Evolutionary conservation across 306 rosid species (phyloP).

Genomic region (Cucumis sativus): DNA sequence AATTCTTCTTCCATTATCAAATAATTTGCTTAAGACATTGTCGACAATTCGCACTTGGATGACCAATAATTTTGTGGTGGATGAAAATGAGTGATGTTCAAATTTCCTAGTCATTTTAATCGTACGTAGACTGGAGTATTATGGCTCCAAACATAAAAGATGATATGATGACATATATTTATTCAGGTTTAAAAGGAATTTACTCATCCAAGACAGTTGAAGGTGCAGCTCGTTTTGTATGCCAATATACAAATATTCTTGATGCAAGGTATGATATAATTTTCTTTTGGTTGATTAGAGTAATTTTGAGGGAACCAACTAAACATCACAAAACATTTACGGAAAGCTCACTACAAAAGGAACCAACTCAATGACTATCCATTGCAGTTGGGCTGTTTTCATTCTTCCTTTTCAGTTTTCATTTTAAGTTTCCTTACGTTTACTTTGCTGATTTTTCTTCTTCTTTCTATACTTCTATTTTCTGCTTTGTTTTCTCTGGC

Average conservation of each 20-base stretch:
- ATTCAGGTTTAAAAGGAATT: conserved; percentile 65
- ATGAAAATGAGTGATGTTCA: neutral
- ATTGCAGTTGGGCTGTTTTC: no score
- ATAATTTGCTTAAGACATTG: neutral
- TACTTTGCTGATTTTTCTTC: no score
- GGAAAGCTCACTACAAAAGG: neutral
- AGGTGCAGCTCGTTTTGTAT: conserved; percentile 61
- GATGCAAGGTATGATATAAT: conserved; percentile 38
- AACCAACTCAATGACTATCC: no score
- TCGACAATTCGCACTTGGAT: neutral
- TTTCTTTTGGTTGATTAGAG: neutral
- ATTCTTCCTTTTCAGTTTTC: no score
- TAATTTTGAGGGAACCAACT: neutral
- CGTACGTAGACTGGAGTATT: neutral
- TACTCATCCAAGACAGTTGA: conserved; percentile 60
- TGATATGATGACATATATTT: neutral
- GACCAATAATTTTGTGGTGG: neutral
- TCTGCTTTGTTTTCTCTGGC: no score
- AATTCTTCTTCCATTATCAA: neutral
- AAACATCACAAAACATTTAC: neutral
- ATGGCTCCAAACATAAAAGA: neutral
- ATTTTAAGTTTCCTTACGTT: no score
- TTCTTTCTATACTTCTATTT: no score
- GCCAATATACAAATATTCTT: conserved; percentile 34
- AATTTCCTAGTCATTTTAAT: neutral